Evolutionary conservation across 306 rosid genomes (phyloP).

Genomic region (Hylodesmum podocarpum): DNA sequence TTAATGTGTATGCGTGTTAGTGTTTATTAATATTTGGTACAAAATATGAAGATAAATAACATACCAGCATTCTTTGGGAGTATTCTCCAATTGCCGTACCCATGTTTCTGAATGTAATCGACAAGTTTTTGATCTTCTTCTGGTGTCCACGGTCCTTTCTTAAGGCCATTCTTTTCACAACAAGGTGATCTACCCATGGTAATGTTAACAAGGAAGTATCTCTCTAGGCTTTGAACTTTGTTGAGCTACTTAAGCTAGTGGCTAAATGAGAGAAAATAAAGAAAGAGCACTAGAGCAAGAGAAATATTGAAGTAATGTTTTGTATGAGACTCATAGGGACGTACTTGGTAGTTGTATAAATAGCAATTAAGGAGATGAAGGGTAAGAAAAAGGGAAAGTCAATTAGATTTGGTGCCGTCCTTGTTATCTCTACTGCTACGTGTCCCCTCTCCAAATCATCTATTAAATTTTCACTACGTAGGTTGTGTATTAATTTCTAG

Average conservation of each 20-base stretch:
- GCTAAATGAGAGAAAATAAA: slow-evolving; percentile 3
- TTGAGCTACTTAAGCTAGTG: neutral
- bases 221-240: neutral
- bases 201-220: neutral
- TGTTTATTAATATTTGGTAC: neutral
- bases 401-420: slow-evolving; percentile 77
- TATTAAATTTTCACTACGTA: neutral
- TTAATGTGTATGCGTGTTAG: neutral
- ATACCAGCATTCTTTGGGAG: slow-evolving; percentile 91
- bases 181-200: slow-evolving; percentile 90
- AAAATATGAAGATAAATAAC: neutral
- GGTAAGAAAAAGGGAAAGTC: slow-evolving; percentile 41
- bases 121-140: slow-evolving; percentile 80
- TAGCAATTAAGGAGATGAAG: slow-evolving; percentile 29
- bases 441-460: slow-evolving; percentile 43
- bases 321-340: slow-evolving; percentile 29
- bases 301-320: neutral
- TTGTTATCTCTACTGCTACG: slow-evolving; percentile 42
- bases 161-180: slow-evolving; percentile 78
- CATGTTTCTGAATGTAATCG: slow-evolving; percentile 74
- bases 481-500: neutral
- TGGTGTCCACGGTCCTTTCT: slow-evolving; percentile 90
- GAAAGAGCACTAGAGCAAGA: slow-evolving; percentile 4
- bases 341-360: slow-evolving; percentile 47
- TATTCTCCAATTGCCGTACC: slow-evolving; percentile 84